Conservation (phyloP, 768 basidiomycete genomes). For the Pleurotus eryngii region DNA sequence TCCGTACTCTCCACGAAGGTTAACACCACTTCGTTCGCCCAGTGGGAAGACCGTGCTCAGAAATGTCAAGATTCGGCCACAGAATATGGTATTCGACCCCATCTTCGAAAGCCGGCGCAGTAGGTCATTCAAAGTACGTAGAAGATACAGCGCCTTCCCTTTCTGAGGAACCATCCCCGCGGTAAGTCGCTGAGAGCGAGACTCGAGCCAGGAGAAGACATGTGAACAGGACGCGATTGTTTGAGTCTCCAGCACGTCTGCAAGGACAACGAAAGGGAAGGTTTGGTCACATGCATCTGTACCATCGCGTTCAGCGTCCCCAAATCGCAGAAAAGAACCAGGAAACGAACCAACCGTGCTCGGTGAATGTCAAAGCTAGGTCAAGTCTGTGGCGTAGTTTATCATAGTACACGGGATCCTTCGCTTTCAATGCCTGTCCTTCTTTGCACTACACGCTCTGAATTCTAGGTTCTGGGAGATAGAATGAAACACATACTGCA, state of each 20-base stretch:
- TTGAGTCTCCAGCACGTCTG: slow-evolving; percentile 82
- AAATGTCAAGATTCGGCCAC: slow-evolving; percentile 86
- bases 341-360: slow-evolving; percentile 51
- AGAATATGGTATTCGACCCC: slow-evolving; percentile 81
- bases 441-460: slow-evolving; percentile 53
- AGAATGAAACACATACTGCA: slow-evolving; percentile 48
- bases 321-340: not conserved
- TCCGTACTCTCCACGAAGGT: slow-evolving; percentile 84
- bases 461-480: not conserved
- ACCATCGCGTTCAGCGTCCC: too few species aligned
- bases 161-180: slow-evolving; percentile 80
- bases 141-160: slow-evolving; percentile 81
- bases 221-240: slow-evolving; percentile 84
- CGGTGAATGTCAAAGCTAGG: slow-evolving; percentile 71
- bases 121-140: slow-evolving; percentile 85
- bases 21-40: slow-evolving; percentile 88
- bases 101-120: slow-evolving; percentile 84
- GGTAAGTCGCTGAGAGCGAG: slow-evolving; percentile 65
- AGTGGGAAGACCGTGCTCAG: slow-evolving; percentile 83
- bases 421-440: slow-evolving; percentile 56
- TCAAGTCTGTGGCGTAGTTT: slow-evolving; percentile 64
- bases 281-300: slow-evolving; percentile 75
- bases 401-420: slow-evolving; percentile 55
- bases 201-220: slow-evolving; percentile 87
- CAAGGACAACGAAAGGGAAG: slow-evolving; percentile 70